Evolutionary conservation across 257 asterid genomes (phyloP), one percentile per base, ranked within the genome.

Genomic region (Jasminum sambac): DNA sequence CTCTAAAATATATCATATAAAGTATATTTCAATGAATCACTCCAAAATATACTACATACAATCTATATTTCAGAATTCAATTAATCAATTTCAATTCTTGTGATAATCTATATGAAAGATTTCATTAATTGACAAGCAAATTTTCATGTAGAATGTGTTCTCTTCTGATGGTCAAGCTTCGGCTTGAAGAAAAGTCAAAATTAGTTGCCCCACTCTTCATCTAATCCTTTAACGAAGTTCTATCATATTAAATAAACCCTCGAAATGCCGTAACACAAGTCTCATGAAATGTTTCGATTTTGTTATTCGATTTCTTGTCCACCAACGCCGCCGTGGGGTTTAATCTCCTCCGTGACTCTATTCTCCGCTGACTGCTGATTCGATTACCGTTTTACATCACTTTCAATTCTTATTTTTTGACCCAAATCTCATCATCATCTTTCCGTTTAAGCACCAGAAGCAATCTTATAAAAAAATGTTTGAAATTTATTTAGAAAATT

Each of bases 321-420:
- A 60, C 64, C 65, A 37, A 72, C 76, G 81, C 17, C 69, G 82
- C 66, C 83, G 81, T 80, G 37, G 58, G 0, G 23, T 13, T 40
- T n/a, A 68, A 34, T 40, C 63, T 38, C 0, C 25, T 69, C n/a
- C 46, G 8, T 8, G 5, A 11, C 74, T 21, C 25, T 62, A 37
- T 60, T 58, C 70, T 74, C 36, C 78, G 78, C 74, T 69, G 80
- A 78, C 78, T 76, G 66, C 67, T 74, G 68, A 67, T 43, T 55
- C 17, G 42, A 8, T 48, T 68, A 74, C 38, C 72, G 30, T 68
- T 60, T 36, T 25, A 74, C 77, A 34, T 55, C 76, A 69, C 21
- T 74, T 80, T 65, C 44, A 41, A 64, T 67, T 73, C 65, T 16
- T 19, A 70, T 41, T 48, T 58, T 66, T 67, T 17, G 72, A 79